Evolutionary conservation across 1,284 basidiomycete genomes (phyloP), one percentile per base, ranked within the genome.

Genomic region (Moesziomyces parantarcticus): DNA sequence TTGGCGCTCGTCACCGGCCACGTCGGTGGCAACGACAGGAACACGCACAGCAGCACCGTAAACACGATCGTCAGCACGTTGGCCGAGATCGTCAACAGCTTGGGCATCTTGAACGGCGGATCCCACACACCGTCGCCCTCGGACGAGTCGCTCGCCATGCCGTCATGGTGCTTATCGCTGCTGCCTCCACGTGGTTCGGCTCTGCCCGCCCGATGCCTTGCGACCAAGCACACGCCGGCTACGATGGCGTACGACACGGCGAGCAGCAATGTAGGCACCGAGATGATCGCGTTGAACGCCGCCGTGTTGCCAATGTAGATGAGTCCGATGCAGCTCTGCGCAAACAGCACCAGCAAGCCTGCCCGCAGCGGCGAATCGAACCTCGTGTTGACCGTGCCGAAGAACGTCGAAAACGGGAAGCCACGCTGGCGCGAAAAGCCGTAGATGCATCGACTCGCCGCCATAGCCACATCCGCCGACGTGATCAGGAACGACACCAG

Each of bases 221-320:
- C 42, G 10, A 40, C 52, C 11, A 65, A 42, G 34, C 50, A 50
- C 36, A 55, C 46, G 16, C 29, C 40, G 8, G 68, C 68, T 18
- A 72, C 68, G 21, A 58, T 60, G 29, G 52, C 45, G 21, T 72
- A 72, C 13, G 52, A 58, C 14, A 53, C 42, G 3, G 53, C 68
- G 43, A 73, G 26, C 29, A 60, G 22, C 26, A 64, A 22, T 10
- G 55, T 58, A 2, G 70, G 70, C 25, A 46, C 55, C 50, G 70
- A 69, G 54, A 73, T 64, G 43, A 73, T 54, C 21, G 59, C 60
- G 18, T 29, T 63, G 47, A 73, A 69, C 9, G 70, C 70, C 13
- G 59, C 52, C 16, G 66, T 56, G 50, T 60, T 68, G 43, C 70
- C 69, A 16, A 65, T 50, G 53, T 62, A 68, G 45, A 72, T 68